phyloP scores from a whole-genome alignment of 2,329 filamentous ascomycete genomes.

The Botryotinia globosa region DNA sequence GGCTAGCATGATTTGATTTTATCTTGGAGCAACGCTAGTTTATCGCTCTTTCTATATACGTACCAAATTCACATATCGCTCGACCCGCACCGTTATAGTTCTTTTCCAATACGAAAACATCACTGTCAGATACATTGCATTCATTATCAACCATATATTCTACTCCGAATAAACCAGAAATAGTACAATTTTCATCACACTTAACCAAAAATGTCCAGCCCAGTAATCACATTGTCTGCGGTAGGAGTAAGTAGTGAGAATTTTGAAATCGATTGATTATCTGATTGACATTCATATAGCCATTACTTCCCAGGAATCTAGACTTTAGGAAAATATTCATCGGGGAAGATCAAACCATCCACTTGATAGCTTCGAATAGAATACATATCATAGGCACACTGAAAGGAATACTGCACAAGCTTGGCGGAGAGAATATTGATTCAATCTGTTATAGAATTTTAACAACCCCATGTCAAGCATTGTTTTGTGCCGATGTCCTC shows the following conservation, averaged over 20 bases:
- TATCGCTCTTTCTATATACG: not conserved
- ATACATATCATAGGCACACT: not conserved
- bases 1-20: not conserved
- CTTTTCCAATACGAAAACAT: not conserved
- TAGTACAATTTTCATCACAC: not conserved
- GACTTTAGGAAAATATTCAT: not conserved
- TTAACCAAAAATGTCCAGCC: not conserved
- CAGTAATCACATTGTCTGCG: not conserved
- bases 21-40: not conserved
- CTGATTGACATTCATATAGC: not conserved
- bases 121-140: not conserved
- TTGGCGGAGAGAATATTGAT: fast-evolving
- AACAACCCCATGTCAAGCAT: not conserved
- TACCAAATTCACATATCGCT: not conserved
- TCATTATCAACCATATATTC: not conserved
- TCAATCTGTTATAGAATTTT: not conserved
- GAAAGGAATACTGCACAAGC: fast-evolving
- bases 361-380: not conserved
- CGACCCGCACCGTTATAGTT: not conserved
- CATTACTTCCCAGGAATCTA: not conserved
- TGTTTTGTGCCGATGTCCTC: not conserved
- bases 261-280: not conserved
- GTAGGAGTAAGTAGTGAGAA: not conserved
- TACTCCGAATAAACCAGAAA: not conserved
- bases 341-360: not conserved